Base-by-base conservation (phyloP, 768 basidiomycete species). In the Pleurotus djamor region DNA sequence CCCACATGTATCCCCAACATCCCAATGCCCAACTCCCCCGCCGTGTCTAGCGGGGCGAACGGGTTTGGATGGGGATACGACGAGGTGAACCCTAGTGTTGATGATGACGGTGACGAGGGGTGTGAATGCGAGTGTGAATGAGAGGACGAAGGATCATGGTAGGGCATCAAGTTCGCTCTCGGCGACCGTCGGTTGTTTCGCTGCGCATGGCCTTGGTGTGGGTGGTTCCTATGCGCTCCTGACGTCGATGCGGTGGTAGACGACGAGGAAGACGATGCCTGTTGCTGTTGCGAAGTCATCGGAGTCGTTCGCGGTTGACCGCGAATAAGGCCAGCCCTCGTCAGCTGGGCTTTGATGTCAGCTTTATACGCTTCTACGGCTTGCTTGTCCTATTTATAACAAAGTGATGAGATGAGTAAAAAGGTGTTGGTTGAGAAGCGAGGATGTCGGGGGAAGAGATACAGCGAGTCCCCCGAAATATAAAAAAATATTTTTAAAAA, bases 301-400 rank as follows among this genome's bases (percentile, higher is more conserved):
- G 54, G 54, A 28, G 36, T 56, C 14, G 54, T 56, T 17, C 89
- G 85, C 12, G 90, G 91, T 67, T 92, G 90, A 44, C 91, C 91
- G 36, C 91, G 87, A 64, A 93, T 92, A 68, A 91, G 83, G 61
- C 90, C 90, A 47, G 86, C 85, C 62, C 85, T 79, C 44, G 88
- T 87, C 58, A 93, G 79, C 68, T 92, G 88, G 35, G 87, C 83
- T 72, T 92, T 94, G 72, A 94, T 93, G 61, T 85, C 82, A 16
- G 88, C 89, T 72, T 92, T 92, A 79, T 92, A 93, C 49, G 79
- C 81, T 65, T 92, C 89, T 50, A 92, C 91, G 6, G 83, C 84
- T 63, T 87, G 85, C 73, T 93, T 93, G 71, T 93, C 91, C 91
- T 93, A 69, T 41, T 9, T 10, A 47, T n/a, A 7, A 16, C 7